Conservation (phyloP, 2,329 filamentous ascomycete species). For the Beauveria caledonica region DNA sequence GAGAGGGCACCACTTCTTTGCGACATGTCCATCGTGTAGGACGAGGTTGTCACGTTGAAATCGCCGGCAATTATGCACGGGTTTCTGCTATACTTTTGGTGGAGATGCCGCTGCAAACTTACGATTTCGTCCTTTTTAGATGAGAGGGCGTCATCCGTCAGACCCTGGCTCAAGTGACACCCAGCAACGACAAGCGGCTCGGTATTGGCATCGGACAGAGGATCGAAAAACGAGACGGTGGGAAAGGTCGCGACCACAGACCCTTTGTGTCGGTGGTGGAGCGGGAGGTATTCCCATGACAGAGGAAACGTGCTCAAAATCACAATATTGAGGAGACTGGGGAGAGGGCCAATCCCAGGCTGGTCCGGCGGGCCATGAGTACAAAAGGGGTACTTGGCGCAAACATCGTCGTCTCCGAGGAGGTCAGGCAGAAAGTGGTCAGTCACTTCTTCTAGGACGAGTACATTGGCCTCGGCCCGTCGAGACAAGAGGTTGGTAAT, state of each 20-base stretch:
- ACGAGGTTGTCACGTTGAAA: constrained; percentile 56
- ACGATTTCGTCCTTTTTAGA: constrained; percentile 50
- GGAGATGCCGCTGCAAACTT: constrained; percentile 39
- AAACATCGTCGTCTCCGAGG: constrained; percentile 37
- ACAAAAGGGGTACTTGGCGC: constrained; percentile 43
- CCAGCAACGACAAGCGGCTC: constrained; percentile 39
- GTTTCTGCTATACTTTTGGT: constrained; percentile 29
- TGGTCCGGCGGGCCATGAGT: constrained; percentile 50
- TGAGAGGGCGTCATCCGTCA: constrained; percentile 49
- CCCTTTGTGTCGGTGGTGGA: constrained; percentile 49
- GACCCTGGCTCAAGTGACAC: constrained; percentile 53
- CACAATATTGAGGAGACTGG: constrained; percentile 52
- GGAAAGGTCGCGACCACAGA: constrained; percentile 41
- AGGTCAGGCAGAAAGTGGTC: constrained; percentile 53
- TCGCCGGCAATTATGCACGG: constrained; percentile 54
- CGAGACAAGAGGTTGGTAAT: constrained; percentile 35
- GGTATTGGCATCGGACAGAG: constrained; percentile 30
- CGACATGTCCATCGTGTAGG: constrained; percentile 44
- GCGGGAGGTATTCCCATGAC: constrained; percentile 45
- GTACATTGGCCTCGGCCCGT: constrained; percentile 35
- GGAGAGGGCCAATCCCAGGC: constrained; percentile 43
- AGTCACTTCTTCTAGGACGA: constrained; percentile 56
- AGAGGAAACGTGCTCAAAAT: constrained; percentile 50
- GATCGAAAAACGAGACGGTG: constrained; percentile 18
- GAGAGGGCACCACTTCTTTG: constrained; percentile 46